Conservation (phyloP, 2,329 filamentous ascomycete species). For the Colletotrichum paranaense region DNA sequence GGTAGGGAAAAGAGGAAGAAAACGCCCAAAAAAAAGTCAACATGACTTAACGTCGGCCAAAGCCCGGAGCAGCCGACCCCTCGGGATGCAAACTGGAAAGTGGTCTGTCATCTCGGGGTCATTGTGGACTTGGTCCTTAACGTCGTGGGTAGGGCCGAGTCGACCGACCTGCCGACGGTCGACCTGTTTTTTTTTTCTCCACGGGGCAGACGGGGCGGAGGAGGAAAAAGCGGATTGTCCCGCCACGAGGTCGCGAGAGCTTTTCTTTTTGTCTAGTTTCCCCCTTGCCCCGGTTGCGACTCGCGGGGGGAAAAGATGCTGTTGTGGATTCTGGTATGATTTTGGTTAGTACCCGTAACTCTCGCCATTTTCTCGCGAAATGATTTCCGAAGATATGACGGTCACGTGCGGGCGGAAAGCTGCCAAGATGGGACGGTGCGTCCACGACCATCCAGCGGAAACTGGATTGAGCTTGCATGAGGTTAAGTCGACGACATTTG, state of each 20-base stretch:
- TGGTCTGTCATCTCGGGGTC: conserved; percentile 31
- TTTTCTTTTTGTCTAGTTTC: not conserved
- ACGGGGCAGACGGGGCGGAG: conserved; percentile 3
- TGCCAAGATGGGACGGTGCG: not conserved
- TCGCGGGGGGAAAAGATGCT: not conserved
- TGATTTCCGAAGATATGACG: not conserved
- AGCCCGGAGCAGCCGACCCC: conserved; percentile 23
- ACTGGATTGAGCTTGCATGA: not conserved
- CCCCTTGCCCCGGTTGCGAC: not conserved
- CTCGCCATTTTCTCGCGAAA: conserved; percentile 2
- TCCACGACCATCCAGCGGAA: not conserved
- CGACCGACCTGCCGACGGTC: too few relatives aligned
- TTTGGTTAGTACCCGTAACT: not conserved
- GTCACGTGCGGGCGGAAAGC: not conserved
- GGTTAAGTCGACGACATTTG: not conserved
- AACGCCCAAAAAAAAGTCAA: not conserved
- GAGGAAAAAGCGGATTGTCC: conserved; percentile 16
- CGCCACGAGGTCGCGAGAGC: not conserved
- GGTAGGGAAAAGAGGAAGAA: not conserved
- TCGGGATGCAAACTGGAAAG: conserved; percentile 15
- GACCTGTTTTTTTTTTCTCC: conserved; percentile 19
- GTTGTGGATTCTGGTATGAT: conserved; percentile 13
- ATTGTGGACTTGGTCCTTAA: conserved; percentile 28
- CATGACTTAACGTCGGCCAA: conserved; percentile 25
- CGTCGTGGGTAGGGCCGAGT: conserved; percentile 29